These are phyloP conservation scores for Ustulina deusta DNA, from an alignment of 2,329 filamentous ascomycete genomes.

Conservation along the genomic window DNA sequence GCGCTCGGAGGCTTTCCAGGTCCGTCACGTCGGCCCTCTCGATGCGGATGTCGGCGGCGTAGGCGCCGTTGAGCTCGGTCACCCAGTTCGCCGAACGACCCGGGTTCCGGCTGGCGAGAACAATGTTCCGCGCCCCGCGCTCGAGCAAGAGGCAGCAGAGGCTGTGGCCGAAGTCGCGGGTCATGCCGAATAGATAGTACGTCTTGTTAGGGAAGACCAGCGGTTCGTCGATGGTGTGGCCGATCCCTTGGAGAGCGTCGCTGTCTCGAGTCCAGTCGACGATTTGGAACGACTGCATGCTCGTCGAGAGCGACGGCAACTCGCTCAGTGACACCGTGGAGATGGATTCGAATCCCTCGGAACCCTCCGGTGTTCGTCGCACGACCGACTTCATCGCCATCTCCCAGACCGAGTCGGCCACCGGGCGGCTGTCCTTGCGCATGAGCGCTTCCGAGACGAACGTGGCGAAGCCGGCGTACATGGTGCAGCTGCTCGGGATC, in stretches of 20 bases:
- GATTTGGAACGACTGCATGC: conserved; percentile 47
- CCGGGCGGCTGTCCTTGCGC: conserved; percentile 30
- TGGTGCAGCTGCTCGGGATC: conserved; percentile 47
- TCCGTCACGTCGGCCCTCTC: conserved; percentile 47
- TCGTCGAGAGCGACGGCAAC: conserved; percentile 40
- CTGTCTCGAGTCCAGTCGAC: conserved; percentile 57
- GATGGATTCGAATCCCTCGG: conserved; percentile 14
- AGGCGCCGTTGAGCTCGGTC: conserved; percentile 44
- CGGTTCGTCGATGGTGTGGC: conserved; percentile 42
- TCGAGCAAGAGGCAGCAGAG: conserved; percentile 55
- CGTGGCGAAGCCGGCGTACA: conserved; percentile 39
- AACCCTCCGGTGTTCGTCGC: background rate
- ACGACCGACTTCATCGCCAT: conserved; percentile 41
- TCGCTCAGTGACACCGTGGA: conserved; percentile 43
- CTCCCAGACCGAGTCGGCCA: conserved; percentile 41
- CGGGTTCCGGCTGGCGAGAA: conserved; percentile 57
- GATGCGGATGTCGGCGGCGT: conserved; percentile 44
- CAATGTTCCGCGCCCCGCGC: conserved; percentile 55
- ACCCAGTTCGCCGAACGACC: conserved; percentile 50
- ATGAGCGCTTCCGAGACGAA: conserved; percentile 31
- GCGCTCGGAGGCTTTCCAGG: conserved; percentile 45
- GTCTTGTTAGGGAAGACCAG: conserved; percentile 53
- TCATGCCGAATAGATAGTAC: conserved; percentile 57
- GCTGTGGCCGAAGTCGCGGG: conserved; percentile 60
- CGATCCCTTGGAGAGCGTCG: conserved; percentile 42